Percentiles rank a stretch among this genome's conserved stretches.
phyloP scores from a whole-genome alignment of 352 stramenopile species.

The Phytophthora meadii region DNA sequence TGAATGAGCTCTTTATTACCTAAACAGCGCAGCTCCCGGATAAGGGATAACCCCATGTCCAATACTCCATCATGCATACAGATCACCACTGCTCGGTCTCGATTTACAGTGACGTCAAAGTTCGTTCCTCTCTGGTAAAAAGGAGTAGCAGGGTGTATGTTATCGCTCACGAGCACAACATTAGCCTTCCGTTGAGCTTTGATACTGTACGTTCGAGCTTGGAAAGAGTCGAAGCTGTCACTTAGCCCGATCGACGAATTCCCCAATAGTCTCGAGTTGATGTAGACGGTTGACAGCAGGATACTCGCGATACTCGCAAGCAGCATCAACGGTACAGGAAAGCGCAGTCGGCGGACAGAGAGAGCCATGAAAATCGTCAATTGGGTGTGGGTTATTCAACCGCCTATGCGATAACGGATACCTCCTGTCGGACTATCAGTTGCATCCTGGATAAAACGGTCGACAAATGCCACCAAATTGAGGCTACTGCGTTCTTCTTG shows the following conservation, averaged over 20 bases:
- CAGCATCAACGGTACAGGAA: conserved; percentile 15
- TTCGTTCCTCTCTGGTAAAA: conserved; percentile 23
- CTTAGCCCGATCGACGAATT: conserved; percentile 22
- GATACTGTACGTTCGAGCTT: conserved; percentile 20
- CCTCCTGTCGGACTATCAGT: background rate
- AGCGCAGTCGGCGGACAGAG: conserved; percentile 3
- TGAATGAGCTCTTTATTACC: conserved; percentile 32
- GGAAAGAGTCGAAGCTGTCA: conserved; percentile 31
- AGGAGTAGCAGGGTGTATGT: conserved; percentile 10
- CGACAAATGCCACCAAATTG: no score
- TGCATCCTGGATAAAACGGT: background rate
- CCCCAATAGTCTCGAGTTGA: conserved; percentile 25
- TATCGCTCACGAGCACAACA: no score
- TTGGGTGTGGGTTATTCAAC: background rate
- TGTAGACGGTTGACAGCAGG: conserved; percentile 25
- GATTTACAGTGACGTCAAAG: conserved; percentile 28
- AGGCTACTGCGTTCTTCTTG: no score
- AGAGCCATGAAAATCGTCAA: conserved; percentile 5
- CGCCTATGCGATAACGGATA: background rate
- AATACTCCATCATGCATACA: conserved; percentile 47
- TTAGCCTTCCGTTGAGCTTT: background rate
- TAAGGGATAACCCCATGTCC: conserved; percentile 47
- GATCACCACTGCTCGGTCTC: conserved; percentile 25
- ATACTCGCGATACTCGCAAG: conserved; percentile 25
- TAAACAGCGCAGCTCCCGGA: conserved; percentile 35